These are phyloP conservation scores for Butyriboletus appendiculatus DNA, from an alignment of 1,284 basidiomycete species.

Conservation along the genomic window DNA sequence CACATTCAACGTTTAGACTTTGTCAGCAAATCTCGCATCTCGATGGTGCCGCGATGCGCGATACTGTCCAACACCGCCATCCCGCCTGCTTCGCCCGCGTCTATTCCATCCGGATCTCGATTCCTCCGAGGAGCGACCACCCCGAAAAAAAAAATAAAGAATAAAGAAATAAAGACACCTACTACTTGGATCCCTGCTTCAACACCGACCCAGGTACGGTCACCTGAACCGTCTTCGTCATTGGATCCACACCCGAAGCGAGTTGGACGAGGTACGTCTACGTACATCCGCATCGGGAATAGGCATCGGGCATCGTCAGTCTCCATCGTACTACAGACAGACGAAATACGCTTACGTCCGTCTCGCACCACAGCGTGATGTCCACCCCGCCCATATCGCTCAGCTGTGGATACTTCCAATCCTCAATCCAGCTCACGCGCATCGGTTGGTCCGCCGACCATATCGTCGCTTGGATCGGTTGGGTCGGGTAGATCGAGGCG, in stretches of 20 bases:
- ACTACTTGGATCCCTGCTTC: conserved; percentile 21
- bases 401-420: conserved; percentile 41
- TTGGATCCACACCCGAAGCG: conserved; percentile 38
- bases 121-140: conserved; percentile 6
- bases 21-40: conserved; percentile 5
- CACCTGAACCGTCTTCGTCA: conserved; percentile 21
- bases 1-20: neutral
- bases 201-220: conserved; percentile 27
- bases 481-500: conserved; percentile 47
- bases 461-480: conserved; percentile 47
- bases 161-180: conserved; percentile 3
- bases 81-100: neutral
- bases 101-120: conserved; percentile 15
- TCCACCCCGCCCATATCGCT: conserved; percentile 39
- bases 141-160: neutral
- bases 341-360: conserved; percentile 37
- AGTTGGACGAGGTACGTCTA: conserved; percentile 39
- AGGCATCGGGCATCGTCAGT: conserved; percentile 8
- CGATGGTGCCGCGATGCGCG: too few relatives aligned
- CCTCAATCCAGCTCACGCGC: conserved; percentile 50
- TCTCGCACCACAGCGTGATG: conserved; percentile 44
- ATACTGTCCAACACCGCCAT: conserved; percentile 4
- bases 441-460: conserved; percentile 43
- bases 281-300: too few relatives aligned
- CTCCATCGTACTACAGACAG: neutral